Percentiles rank a stretch among this genome's conserved stretches.
These are phyloP conservation scores for Polyporus tsugae DNA, from an alignment of 1,284 basidiomycete genomes.

Conservation along the genomic window DNA sequence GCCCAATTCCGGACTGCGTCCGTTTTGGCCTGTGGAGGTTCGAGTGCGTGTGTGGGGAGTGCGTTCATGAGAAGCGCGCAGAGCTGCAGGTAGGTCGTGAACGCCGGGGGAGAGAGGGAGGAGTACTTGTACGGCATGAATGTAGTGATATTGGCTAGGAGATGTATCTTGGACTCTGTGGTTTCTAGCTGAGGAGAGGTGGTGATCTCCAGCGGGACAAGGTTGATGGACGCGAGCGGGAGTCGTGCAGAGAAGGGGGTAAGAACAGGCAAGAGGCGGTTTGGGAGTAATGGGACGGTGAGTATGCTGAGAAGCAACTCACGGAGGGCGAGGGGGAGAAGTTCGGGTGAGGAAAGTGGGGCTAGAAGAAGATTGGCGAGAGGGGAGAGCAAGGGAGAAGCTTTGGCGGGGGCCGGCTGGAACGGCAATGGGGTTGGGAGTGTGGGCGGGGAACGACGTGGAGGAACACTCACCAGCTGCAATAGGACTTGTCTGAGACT, in stretches of 20 bases:
- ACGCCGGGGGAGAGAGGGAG: conserved; percentile 50
- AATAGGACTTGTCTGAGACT: conserved; percentile 44
- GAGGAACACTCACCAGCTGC: conserved; percentile 37
- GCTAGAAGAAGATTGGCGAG: conserved; percentile 51
- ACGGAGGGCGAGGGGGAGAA: conserved; percentile 39
- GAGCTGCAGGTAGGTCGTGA: conserved; percentile 65
- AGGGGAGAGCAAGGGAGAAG: conserved; percentile 50
- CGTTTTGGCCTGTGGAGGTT: conserved; percentile 47
- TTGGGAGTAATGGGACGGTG: conserved; percentile 70
- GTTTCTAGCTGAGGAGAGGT: conserved; percentile 24
- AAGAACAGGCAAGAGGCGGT: conserved; percentile 69
- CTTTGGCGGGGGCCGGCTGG: conserved; percentile 52
- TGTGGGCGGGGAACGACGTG: background rate
- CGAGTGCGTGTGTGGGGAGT: conserved; percentile 61
- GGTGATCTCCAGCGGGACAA: conserved; percentile 42
- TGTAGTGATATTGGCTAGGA: conserved; percentile 70
- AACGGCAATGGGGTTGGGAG: background rate
- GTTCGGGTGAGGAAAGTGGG: conserved; percentile 46
- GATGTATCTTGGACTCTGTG: conserved; percentile 54
- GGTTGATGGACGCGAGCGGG: conserved; percentile 50
- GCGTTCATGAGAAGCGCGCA: conserved; percentile 58
- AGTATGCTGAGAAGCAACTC: conserved; percentile 59
- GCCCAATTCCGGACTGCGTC: conserved; percentile 34
- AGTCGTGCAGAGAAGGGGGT: conserved; percentile 53
- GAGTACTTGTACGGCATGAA: conserved; percentile 67